Base-by-base conservation (phyloP, 2,329 filamentous ascomycete species). In the Colletotrichum sp. region DNA sequence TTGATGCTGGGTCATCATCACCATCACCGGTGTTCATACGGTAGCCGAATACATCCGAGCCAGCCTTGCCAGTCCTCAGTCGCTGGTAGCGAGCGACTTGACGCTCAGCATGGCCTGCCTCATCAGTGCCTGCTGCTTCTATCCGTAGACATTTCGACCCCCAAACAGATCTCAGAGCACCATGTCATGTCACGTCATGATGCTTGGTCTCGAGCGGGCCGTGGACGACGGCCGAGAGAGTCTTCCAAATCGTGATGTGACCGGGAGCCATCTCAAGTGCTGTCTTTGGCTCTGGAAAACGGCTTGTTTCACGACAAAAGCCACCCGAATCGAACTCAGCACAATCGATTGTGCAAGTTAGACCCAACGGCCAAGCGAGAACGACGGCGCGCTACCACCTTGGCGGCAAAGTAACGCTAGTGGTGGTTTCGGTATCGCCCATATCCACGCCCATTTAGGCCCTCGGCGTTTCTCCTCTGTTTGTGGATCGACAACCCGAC, bases 301-400 rank as follows among this genome's bases (percentile, higher is more conserved):
- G 64, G 55, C 36, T 60, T 75, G 70, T 75, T 75, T 73, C 73
- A 73, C 64, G 24, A 57, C 13, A 24, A 18, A 28, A 65, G 70
- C 70, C 73, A 68, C 58, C 26, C 38, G 43, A 48, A 48, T 21
- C 57, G 70, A 60, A 43, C 26, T 38, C 43, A 55, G 38, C 64
- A 21, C 26, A 63, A 28, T 24, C 55, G 21, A 30, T 57, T 58
- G 43, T 66, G 72, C 26, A 61, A 61, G 21, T 38, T 36, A 52
- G 72, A 52, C 26, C 61, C 43, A 71, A 74, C 48, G 67, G 34
- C 61, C 64, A 67, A 72, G 52, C 55, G 61, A 67, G 30, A 52
- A 43, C 68, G 32, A 57, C 28, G 36, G 38, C 57, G 32, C 21
- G 43, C 12, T 75, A 63, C 69, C 64, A 68, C 73, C 38, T 73